Base-by-base conservation (phyloP, 2,329 filamentous ascomycete species). In the Stachybotrys echinatus region DNA sequence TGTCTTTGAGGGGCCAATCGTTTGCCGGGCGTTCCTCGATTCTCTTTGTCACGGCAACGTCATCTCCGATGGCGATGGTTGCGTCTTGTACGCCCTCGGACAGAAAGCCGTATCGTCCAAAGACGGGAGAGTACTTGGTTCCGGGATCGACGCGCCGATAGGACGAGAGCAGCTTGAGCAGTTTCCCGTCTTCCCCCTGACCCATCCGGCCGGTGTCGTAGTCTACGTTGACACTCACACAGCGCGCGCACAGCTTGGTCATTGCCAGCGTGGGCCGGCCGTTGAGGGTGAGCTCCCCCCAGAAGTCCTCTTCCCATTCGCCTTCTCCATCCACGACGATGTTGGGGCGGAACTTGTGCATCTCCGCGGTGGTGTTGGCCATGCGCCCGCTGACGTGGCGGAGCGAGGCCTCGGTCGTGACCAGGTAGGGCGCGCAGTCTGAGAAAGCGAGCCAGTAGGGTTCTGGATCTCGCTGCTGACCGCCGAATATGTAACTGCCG, bases 341-440 rank as follows among this genome's bases (percentile, higher is more conserved):
- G 62, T 89, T 91, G 1, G 87, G 85, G 34, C 88, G 80, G 65
- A 90, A 88, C 58, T 86, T 87, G 38, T 76, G 77, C 62, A 87
- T 80, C 48, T 85, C 83, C 69, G 87, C 60, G 23, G 75, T 65
- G 12, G 68, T 71, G 0, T 69, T 68, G 0, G 75, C 68, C 6
- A 89, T 66, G 4, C 83, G 75, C 6, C 64, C 63, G 31, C 79
- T 81, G 44, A 95, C 79, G 57, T 88, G 76, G 19, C 74, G 68
- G n/a, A 92, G 76, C 1, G 88, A 94, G 2, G 81, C 77, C 52
- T 84, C 76, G 1, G 84, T 88, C 5, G 85, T 77, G 21, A 96
- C 67, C 14, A 96, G 77, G 63, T 87, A 88, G 1, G 89, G 86
- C 1, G 88, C 88, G 54, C 81, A 80, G 66, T 94, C 89, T 38